These are phyloP conservation scores for Stevia rebaudiana DNA, from an alignment of 140 eudicot genomes.

Conservation along the genomic window DNA sequence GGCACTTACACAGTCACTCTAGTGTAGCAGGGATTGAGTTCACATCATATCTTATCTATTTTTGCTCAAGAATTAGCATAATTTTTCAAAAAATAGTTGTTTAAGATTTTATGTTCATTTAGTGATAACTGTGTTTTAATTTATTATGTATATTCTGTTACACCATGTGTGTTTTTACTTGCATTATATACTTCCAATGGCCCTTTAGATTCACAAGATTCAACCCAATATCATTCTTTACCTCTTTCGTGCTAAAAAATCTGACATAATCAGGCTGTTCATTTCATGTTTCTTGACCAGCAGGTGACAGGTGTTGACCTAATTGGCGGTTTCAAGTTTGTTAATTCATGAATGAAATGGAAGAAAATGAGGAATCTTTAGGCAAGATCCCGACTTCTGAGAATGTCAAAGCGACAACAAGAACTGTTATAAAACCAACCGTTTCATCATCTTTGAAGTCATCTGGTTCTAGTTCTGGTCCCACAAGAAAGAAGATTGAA, in stretches of 20 bases:
- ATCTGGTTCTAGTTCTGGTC: slow-evolving; percentile 30
- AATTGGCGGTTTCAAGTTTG: slow-evolving; percentile 14
- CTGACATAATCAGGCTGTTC: no score
- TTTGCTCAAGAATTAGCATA: slow-evolving; percentile 3
- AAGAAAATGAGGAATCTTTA: slow-evolving; percentile 33
- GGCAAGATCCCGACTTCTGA: slow-evolving; percentile 31
- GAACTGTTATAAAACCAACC: slow-evolving; percentile 30
- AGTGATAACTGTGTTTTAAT: no score
- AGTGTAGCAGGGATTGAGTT: neutral
- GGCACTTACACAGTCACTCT: neutral
- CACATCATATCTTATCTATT: neutral
- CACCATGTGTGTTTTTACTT: neutral
- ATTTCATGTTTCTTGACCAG: neutral
- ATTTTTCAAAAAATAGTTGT: neutral
- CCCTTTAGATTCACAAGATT: no score
- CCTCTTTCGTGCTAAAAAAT: neutral
- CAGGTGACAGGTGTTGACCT: neutral
- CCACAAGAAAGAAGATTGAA: slow-evolving; percentile 45
- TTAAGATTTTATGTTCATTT: neutral
- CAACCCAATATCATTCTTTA: no score
- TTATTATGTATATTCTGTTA: no score
- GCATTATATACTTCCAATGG: no score
- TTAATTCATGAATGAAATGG: slow-evolving; percentile 42
- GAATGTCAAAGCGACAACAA: slow-evolving; percentile 40
- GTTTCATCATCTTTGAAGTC: slow-evolving; percentile 33